Base-by-base conservation (phyloP, 257 asterid species). In the Hygrophila difformis region DNA sequence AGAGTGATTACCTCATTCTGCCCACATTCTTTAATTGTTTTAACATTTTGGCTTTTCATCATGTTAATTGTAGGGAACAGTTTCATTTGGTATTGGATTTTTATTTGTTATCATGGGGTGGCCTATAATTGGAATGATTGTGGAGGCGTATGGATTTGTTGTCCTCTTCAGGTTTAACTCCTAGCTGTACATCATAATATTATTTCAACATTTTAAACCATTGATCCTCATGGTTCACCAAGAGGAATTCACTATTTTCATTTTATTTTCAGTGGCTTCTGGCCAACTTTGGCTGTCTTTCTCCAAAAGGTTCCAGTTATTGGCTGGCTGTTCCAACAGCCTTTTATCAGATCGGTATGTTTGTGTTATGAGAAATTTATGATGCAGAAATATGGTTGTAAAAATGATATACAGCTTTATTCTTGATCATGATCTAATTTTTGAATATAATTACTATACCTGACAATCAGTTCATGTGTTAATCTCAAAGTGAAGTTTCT, bases 221-320 rank as follows among this genome's bases (percentile, higher is more conserved):
- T 40, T 42, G 14, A 12, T 47, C 18, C 43, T 47, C 5, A 21
- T 23, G 22, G 35, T 40, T 63, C 57, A 21, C 4, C 2, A 12
- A 3, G 2, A 4, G 38, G 22, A 6, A 0, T 2, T n/a, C n/a
- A n/a, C 24, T 35, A 4, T 38, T 17, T 57, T 37, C 12, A 51
- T 13, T n/a, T 56, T 43, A 33, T 43, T 5, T 58, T 72, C 89
- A 87, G 96, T 65, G 96, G 96, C 33, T 86, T 86, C 73, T 86
- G 94, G 96, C 96, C 96, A 5, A 82, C 93, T 14, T 65, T 82
- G 56, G 76, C 88, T 53, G 96, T 86, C 56, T 86, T 86, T 26
- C 61, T 86, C 57, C 94, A 86, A 62, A 86, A 82, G 86, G 71
- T 86, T 53, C 96, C 96, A 63, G 13, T 86, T 64, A 19, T 86